Evolutionary conservation across 1,284 basidiomycete genomes (phyloP), one percentile per base, ranked within the genome.

Genomic region (Malassezia brasiliensis): DNA sequence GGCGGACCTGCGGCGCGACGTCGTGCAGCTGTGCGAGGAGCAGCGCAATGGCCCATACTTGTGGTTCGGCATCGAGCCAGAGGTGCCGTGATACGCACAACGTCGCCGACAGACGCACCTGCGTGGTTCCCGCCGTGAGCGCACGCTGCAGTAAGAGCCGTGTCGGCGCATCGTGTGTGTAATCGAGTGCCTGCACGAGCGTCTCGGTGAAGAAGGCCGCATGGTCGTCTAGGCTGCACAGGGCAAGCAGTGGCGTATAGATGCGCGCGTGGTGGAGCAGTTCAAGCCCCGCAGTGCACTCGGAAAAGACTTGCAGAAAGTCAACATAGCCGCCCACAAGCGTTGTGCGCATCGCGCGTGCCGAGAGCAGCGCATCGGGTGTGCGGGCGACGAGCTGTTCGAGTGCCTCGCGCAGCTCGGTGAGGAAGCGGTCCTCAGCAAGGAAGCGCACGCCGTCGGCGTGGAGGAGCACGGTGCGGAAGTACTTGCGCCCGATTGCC

Each of bases 1-100:
- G 85, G 65, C 88, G 87, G 5, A 98, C 90, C 69, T 90, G 88
- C 20, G 84, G 80, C 0, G 85, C 82, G 2, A 89, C 86, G 70
- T 99, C 94, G 75, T 96, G 96, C 17, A 98, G 79, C 76, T 99
- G 94, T 0, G 90, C 96, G 22, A 98, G 79, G 22, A 98, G 82
- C 4, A 98, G 81, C 11, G 50, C 50, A 42, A 74, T 64, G 19
- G 65, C 60, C 74, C 74, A 76, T 17, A 60, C 47, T 52, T 56
- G 53, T 15, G 65, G 60, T 34, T 53, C 57, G 17, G 50, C 51
- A 6, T 56, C 52, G 20, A 51, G 48, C 36, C 62, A 62, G 7
- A 72, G 72, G 32, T 72, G 64, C 1, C 57, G 53, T n/a, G 88
- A 89, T 1, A 98, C 79, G 72, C 90, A 87, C 56, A 83, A 82